phyloP scores from a whole-genome alignment of 768 basidiomycete species.

The Butyriboletus loyo region DNA sequence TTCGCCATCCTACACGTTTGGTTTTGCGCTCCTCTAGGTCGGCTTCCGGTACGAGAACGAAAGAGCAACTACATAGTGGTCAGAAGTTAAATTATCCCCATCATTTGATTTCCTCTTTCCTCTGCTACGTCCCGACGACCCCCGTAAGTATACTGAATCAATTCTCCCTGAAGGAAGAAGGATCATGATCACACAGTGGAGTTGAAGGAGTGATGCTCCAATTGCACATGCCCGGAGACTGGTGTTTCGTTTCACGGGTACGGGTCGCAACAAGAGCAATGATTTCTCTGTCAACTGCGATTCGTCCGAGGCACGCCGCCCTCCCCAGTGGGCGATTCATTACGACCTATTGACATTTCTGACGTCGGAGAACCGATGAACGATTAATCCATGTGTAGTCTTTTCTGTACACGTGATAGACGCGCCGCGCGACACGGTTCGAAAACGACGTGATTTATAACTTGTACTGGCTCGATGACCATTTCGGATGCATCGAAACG shows the following conservation, averaged over 20 bases:
- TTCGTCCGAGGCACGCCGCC: too few species aligned
- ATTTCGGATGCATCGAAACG: slow-evolving; percentile 21
- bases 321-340: too few species aligned
- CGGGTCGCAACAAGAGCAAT: too few species aligned
- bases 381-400: neutral
- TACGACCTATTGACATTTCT: too few species aligned
- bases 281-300: too few species aligned
- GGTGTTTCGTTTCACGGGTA: too few species aligned
- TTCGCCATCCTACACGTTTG: neutral
- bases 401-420: slow-evolving; percentile 6
- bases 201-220: too few species aligned
- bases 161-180: neutral
- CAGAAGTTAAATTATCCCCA: neutral
- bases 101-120: neutral
- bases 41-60: neutral
- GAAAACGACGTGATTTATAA: neutral
- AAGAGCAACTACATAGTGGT: neutral
- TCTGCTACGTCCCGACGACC: neutral
- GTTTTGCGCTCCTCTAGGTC: neutral
- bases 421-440: neutral
- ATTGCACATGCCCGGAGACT: too few species aligned
- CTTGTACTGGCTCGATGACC: slow-evolving; percentile 9
- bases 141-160: neutral
- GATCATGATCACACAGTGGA: neutral
- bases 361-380: too few species aligned